phyloP scores from a whole-genome alignment of 805 yeast genomes.

The Cyberlindnera euphorbiiphila region DNA sequence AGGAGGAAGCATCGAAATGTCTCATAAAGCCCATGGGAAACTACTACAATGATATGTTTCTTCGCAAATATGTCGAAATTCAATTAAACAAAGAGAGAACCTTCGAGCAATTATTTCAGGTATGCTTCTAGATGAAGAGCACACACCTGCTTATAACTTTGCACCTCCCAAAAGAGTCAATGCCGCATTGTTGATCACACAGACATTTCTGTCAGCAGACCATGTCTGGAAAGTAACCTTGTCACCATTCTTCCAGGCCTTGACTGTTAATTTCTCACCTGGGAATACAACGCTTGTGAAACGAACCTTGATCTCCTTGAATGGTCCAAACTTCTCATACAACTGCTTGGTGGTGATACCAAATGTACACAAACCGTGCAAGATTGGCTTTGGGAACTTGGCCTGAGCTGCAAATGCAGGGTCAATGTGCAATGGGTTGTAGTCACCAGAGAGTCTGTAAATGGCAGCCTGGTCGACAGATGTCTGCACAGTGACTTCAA shows the following conservation, averaged over 20 bases:
- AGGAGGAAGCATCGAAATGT: no score
- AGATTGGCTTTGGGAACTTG: slow-evolving; percentile 78
- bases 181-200: slow-evolving; percentile 87
- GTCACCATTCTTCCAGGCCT: slow-evolving; percentile 77
- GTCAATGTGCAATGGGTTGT: slow-evolving; percentile 93
- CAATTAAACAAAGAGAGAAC: no score
- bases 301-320: slow-evolving; percentile 82
- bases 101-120: no score
- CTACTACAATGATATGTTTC: no score
- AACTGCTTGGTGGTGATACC: slow-evolving; percentile 79
- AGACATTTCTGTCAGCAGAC: slow-evolving; percentile 70
- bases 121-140: no score
- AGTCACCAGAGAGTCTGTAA: slow-evolving; percentile 90
- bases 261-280: slow-evolving; percentile 79
- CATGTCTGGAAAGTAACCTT: slow-evolving; percentile 72
- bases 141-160: slow-evolving; percentile 14
- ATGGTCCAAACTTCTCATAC: slow-evolving; percentile 75
- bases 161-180: slow-evolving; percentile 44
- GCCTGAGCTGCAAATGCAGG: slow-evolving; percentile 87
- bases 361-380: slow-evolving; percentile 87
- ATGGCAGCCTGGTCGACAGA: slow-evolving; percentile 76
- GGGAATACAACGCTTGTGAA: slow-evolving; percentile 92
- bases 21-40: no score
- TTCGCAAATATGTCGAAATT: no score
- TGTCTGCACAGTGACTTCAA: slow-evolving; percentile 53